A percentile compares a stretch with the other conserved stretches of the same genome.
phyloP scores from a whole-genome alignment of 2,329 filamentous ascomycete species.

The Trichophyton simii region DNA sequence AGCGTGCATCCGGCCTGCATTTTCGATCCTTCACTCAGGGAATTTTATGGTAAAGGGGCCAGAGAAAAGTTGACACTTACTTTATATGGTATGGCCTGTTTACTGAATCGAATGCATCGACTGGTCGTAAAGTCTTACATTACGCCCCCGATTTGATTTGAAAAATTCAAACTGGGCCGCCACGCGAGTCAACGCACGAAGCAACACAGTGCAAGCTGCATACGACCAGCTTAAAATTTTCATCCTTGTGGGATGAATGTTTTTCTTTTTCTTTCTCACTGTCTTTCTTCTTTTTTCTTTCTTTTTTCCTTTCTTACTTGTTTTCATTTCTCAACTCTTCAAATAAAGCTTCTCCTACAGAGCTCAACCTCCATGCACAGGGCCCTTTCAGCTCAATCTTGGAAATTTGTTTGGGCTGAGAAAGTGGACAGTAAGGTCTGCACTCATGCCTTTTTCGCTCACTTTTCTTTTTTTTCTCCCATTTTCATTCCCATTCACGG shows the following conservation, averaged over 20 bases:
- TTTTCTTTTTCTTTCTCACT: not conserved
- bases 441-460: not conserved
- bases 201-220: not conserved
- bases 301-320: no score
- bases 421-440: no score
- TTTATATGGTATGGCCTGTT: no score
- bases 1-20: no score
- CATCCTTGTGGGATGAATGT: not conserved
- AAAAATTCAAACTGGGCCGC: not conserved
- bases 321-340: not conserved
- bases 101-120: no score
- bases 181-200: not conserved
- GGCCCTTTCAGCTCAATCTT: not conserved
- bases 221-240: not conserved
- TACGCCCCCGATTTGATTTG: not conserved
- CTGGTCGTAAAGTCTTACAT: no score
- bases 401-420: not conserved
- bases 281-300: no score
- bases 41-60: no score
- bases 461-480: not conserved
- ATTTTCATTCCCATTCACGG: no score
- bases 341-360: slow-evolving; percentile 6
- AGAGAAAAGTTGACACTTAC: no score
- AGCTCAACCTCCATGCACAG: not conserved
- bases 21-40: no score